phyloP scores from a whole-genome alignment of 768 basidiomycete species.

The Mycena capillaripes region DNA sequence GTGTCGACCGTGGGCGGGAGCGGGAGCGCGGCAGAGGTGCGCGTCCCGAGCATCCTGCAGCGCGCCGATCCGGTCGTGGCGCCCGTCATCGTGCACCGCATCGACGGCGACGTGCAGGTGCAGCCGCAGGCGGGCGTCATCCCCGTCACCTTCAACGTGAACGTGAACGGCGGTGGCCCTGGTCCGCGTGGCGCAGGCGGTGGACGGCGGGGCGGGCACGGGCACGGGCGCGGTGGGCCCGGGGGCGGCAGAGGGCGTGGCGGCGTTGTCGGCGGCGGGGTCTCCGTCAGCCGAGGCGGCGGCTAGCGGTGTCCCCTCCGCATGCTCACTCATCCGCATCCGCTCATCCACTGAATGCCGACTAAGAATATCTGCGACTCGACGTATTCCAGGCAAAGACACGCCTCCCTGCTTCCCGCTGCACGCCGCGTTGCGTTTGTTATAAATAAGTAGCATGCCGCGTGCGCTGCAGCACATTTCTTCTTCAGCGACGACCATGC shows the following conservation, averaged over 20 bases:
- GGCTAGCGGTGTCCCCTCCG: neutral
- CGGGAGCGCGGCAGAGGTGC: slow-evolving; percentile 10
- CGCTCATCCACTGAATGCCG: slow-evolving; percentile 6
- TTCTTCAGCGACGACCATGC: slow-evolving; percentile 9
- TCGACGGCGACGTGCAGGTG: slow-evolving; percentile 31
- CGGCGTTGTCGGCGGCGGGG: slow-evolving; percentile 27
- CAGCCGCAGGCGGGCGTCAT: slow-evolving; percentile 30
- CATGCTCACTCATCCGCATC: neutral
- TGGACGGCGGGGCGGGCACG: slow-evolving; percentile 14
- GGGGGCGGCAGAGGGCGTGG: slow-evolving; percentile 19
- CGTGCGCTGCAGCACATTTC: slow-evolving; percentile 2
- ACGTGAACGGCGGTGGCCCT: no score
- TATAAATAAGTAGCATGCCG: neutral
- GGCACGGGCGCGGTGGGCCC: no score
- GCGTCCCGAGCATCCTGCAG: slow-evolving; percentile 30
- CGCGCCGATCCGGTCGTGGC: slow-evolving; percentile 22
- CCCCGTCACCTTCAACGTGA: slow-evolving; percentile 17
- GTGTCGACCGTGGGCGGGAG: slow-evolving; percentile 9
- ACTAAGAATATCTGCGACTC: slow-evolving; percentile 20
- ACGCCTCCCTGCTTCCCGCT: slow-evolving; percentile 12
- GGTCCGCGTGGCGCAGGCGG: neutral
- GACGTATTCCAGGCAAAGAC: slow-evolving; percentile 12
- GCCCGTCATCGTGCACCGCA: slow-evolving; percentile 30
- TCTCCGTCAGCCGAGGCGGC: slow-evolving; percentile 22
- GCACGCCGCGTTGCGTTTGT: neutral